Base-by-base conservation (phyloP, 345 rosid species). In the Boechera divaricarpa region DNA sequence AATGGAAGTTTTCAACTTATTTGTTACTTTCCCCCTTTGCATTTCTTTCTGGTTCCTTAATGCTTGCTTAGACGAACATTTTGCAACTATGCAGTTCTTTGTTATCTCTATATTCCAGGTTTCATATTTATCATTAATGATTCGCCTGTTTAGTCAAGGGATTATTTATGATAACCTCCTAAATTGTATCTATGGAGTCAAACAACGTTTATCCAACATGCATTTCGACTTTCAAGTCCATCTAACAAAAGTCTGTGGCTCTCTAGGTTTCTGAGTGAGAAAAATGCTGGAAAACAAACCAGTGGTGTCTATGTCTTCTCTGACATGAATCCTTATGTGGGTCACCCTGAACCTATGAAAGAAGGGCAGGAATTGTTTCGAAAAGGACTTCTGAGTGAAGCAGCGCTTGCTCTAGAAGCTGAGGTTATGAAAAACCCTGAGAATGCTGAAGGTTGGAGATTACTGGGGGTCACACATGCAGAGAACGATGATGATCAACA, bases 401-500 rank as follows among this genome's bases (percentile, higher is more conserved):
- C 99, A 69, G 95, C 90, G 58, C 99, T 96, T 75, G 99, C 99
- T 75, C 80, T 96, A 81, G 99, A 96, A 84, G 99, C 99, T 71
- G 99, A 96, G 89, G 98, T 96, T 69, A 70, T 96, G 83, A 93
- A 96, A 89, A 93, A 88, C 73, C 91, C 99, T 53, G 94, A 96
- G 6, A 96, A 96, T 85, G 86, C 98, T 59, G 99, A 96, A 89
- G 98, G 97, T 65, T 96, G 99, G 98, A 93, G 99, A 78, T 85
- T 96, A 81, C 96, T 96, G 73, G 99, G 99, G 78, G 92, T 93
- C 81, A 87, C 98, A 60, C 94, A 96, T 74, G 99, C 99, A 10
- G 99, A 96, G 81, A 96, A 96, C 73, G 99, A 96, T 79, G 99
- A 96, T 71, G 99, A 96, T 83, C 99, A 91, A 82, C 99, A 96